Evolutionary conservation across 352 stramenopile species (phyloP), one percentile per base, ranked within the genome.

Genomic region (Phytophthora ohioensis): DNA sequence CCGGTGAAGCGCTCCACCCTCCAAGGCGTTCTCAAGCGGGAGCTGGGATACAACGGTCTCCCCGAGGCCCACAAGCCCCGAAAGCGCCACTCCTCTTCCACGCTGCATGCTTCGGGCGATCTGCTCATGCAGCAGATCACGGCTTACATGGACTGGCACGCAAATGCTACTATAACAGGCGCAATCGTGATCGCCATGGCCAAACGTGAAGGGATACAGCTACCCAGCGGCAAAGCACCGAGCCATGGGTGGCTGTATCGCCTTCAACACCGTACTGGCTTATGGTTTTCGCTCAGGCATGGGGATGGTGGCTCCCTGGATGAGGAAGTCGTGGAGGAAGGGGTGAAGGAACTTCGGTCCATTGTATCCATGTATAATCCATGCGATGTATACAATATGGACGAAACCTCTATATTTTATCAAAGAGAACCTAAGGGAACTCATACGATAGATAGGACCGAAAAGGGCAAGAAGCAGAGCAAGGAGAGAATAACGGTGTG

Each of bases 321-420:
- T 36, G 21, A 55, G 15, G n/a, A 27, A 9, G 21, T 12, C 4
- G 53, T 64, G 34, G 11, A 48, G 12, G 48, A 49, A 17, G 62
- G 36, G 5, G 10, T 10, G 0, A 43, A 58, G 36, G 8, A 15
- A 39, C 15, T 69, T 3, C 11, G 38, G 21, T 32, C 17, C 34
- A 11, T 62, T 12, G 35, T 65, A 1, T 9, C 46, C 1, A 9
- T 30, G 0, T 64, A 65, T 36, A 17, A 39, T 7, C 41, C 34
- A 9, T n/a, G n/a, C 2, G 34, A 75, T 34, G 0, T 64, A 65
- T 36, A 30, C 27, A 67, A 68, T 47, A 68, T 71, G 68, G 57
- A 75, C 31, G 56, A 71, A 36, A 68, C 36, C 1, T 49, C 43
- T 1, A 54, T 71, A 15, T 68, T 59, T n/a, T 67, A 61, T 46